Evolutionary conservation across 2,329 filamentous ascomycete genomes (phyloP).

Genomic region (Trichoderma sp.): DNA sequence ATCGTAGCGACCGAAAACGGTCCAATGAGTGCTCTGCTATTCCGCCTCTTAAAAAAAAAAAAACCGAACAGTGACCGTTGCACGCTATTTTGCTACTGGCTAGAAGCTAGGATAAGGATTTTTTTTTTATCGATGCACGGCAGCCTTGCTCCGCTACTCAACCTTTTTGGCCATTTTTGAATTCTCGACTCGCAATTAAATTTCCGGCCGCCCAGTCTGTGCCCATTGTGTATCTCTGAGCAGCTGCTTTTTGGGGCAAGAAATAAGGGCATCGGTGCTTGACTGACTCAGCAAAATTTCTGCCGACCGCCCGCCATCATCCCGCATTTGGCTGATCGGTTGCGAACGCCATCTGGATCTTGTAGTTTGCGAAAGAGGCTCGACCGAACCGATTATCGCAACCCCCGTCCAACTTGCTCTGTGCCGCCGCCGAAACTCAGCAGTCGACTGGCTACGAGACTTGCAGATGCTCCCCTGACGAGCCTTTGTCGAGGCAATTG

Average conservation of each 20-base stretch:
- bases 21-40: constrained; percentile 16
- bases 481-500: constrained; percentile 35
- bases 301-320: constrained; percentile 38
- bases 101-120: constrained; percentile 22
- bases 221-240: constrained; percentile 44
- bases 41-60: constrained; percentile 12
- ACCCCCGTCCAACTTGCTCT: constrained; percentile 12
- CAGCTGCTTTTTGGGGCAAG: constrained; percentile 43
- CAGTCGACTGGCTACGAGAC: not conserved
- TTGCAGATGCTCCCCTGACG: constrained; percentile 30
- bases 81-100: not conserved
- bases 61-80: not conserved
- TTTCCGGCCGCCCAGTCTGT: constrained; percentile 29
- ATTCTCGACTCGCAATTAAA: constrained; percentile 26
- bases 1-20: constrained; percentile 5
- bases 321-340: constrained; percentile 30
- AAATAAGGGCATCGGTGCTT: constrained; percentile 42
- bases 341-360: constrained; percentile 8
- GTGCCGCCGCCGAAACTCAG: not conserved
- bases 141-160: constrained; percentile 18
- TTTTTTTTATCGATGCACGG: constrained; percentile 22
- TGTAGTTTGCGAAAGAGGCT: constrained; percentile 21
- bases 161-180: constrained; percentile 26
- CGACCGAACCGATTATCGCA: constrained; percentile 26
- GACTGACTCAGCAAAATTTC: constrained; percentile 49